A percentile compares a stretch with the other conserved stretches of the same genome.
These are phyloP conservation scores for Cercophora scortea DNA, from an alignment of 495 filamentous ascomycete genomes.

Conservation along the genomic window DNA sequence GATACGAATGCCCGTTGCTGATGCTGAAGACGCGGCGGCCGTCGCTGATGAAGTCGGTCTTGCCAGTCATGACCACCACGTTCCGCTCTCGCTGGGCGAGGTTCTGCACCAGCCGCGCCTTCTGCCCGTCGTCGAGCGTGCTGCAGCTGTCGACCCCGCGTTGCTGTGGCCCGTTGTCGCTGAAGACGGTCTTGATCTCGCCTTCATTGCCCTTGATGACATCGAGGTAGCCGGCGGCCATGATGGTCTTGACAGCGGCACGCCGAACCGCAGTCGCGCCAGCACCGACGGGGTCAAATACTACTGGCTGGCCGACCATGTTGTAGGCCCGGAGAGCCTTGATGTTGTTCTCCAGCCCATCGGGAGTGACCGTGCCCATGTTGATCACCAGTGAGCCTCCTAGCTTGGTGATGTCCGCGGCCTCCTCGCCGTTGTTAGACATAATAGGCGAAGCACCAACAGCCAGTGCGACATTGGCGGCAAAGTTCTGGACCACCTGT, in stretches of 20 bases:
- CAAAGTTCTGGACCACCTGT: conserved; percentile 80
- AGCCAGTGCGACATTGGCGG: conserved; percentile 78
- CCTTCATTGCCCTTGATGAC: conserved; percentile 94
- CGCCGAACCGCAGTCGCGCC: conserved; percentile 74
- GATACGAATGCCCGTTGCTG: conserved; percentile 67
- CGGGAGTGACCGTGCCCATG: conserved; percentile 82
- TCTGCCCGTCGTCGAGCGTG: conserved; percentile 42
- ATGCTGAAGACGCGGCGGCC: conserved; percentile 58
- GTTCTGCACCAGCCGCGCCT: conserved; percentile 51
- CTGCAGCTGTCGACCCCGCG: conserved; percentile 79
- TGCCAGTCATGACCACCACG: conserved; percentile 81
- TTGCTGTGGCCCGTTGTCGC: conserved; percentile 53
- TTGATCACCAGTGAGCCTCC: conserved; percentile 75
- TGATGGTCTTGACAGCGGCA: conserved; percentile 60
- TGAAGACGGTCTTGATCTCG: conserved; percentile 73
- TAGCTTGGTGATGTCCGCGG: conserved; percentile 62
- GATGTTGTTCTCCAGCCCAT: conserved; percentile 58
- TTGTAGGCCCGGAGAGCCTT: conserved; percentile 69
- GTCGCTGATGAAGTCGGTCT: conserved; percentile 70
- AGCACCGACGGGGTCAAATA: conserved; percentile 88
- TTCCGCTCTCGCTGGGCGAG: conserved; percentile 61
- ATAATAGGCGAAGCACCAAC: conserved; percentile 91
- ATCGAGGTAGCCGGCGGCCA: conserved; percentile 68
- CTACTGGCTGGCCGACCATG: conserved; percentile 57
- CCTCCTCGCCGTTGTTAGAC: conserved; percentile 80